These are phyloP conservation scores for Avena eriantha DNA, from an alignment of 176 grass and related monocot genomes.

Conservation along the genomic window DNA sequence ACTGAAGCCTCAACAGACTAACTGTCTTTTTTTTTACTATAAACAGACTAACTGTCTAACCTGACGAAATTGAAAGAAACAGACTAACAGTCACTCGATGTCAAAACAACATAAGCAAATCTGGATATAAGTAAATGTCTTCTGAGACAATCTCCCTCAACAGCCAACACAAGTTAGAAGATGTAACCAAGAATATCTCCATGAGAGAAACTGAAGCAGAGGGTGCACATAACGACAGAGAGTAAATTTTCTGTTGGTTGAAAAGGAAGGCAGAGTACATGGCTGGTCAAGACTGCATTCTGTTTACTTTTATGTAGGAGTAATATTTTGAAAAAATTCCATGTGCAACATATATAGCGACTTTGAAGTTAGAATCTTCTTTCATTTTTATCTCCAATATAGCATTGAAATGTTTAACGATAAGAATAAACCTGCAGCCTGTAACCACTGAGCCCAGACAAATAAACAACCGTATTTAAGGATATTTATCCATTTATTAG, in stretches of 20 bases:
- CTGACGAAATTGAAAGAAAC: too few species aligned
- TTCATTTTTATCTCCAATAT: constrained; percentile 52
- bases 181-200: too few species aligned
- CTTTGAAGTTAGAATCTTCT: constrained; percentile 77
- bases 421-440: background rate
- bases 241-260: background rate
- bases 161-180: too few species aligned
- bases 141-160: too few species aligned
- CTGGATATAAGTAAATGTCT: too few species aligned
- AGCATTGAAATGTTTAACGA: constrained; percentile 45
- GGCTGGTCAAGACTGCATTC: constrained; percentile 76
- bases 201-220: too few species aligned
- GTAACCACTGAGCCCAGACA: background rate
- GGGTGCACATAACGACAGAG: background rate
- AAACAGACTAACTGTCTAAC: too few species aligned
- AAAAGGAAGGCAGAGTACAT: constrained; percentile 31
- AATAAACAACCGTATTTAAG: background rate
- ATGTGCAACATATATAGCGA: constrained; percentile 63
- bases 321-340: constrained; percentile 70
- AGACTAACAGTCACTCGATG: too few species aligned
- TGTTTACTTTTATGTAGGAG: constrained; percentile 74
- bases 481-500: background rate
- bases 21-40: too few species aligned
- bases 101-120: too few species aligned
- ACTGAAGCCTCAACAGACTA: too few species aligned